Evolutionary conservation across 148 eudicot species (phyloP).

Genomic region (Camellia sinensis): DNA sequence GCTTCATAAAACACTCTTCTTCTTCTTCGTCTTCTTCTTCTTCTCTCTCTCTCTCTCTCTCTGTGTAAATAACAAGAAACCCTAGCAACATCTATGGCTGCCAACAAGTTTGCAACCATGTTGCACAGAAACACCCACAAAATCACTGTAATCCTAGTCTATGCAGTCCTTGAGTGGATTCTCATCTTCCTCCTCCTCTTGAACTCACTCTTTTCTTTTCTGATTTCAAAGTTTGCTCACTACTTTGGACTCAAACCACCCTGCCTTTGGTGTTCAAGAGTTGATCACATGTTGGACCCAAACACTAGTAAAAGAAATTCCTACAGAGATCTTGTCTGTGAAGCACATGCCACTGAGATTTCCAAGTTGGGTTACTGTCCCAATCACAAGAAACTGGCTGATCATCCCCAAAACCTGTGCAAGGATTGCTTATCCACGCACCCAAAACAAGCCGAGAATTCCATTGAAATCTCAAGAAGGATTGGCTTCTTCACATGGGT

Average conservation of each 20-base stretch:
- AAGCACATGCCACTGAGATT: constrained; percentile 60
- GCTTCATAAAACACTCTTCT: not conserved
- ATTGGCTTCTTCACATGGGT: constrained; percentile 10
- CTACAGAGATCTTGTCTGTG: constrained; percentile 56
- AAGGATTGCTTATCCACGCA: constrained; percentile 40
- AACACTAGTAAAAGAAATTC: constrained; percentile 25
- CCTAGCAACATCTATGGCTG: constrained; percentile 20
- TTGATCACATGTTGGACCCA: constrained; percentile 43
- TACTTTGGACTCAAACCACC: constrained; percentile 26
- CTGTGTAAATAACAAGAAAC: not conserved
- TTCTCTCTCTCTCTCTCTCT: not conserved
- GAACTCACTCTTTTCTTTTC: constrained; percentile 27
- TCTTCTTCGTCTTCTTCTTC: not conserved
- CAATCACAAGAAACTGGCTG: constrained; percentile 52
- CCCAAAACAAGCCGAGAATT: not conserved
- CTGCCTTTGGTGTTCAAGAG: constrained; percentile 25
- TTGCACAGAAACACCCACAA: constrained; percentile 26
- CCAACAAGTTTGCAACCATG: constrained; percentile 29
- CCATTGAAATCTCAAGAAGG: not conserved
- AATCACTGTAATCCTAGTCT: constrained; percentile 17
- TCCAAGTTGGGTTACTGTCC: constrained; percentile 61
- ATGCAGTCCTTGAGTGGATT: constrained; percentile 28
- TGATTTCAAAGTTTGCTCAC: constrained; percentile 21
- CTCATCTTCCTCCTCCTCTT: constrained; percentile 24
- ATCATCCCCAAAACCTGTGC: constrained; percentile 46